Evolutionary conservation across 1,284 basidiomycete species (phyloP), one percentile per base, ranked within the genome.

Genomic region (Phellopilus nigrolimitatus): DNA sequence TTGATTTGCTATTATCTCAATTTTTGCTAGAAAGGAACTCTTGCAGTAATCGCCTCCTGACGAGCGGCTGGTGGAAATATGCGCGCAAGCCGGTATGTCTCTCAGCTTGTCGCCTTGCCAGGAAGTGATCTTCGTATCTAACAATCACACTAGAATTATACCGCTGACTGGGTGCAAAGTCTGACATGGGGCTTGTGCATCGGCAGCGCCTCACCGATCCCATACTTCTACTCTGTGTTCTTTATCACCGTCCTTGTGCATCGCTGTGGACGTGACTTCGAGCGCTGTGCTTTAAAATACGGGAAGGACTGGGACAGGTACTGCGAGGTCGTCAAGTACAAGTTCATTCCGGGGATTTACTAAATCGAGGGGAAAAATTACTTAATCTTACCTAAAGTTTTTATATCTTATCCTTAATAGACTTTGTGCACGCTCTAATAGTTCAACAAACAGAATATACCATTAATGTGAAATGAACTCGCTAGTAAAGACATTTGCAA

Each of bases 251-350:
- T 95, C 24, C 80, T 97, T 50, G 75, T 90, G 24, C 94, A 97
- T 64, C 82, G 94, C 40, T 90, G 87, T 61, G 80, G 84, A 4
- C 82, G 94, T 51, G 94, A 97, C 74, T 95, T 97, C 67, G 93
- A 94, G 66, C 78, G 92, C 77, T 98, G 95, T 68, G 84, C 84
- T 3, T 67, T 81, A 60, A 99, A 99, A 74, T 99, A 97, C 63
- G 92, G 92, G 38, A 91, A 95, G 61, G 94, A 95, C 66, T 97
- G 94, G 94, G 88, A 88, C 17, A 78, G 80, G 56, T 95, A 95
- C 68, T 94, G 91, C 69, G 70, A 76, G 43, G 70, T 91, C 55
- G 93, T 95, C 61, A 86, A 81, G 66, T 95, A 84, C 71, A 91
- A 88, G 67, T 97, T 94, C 65, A 91, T 97, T 55, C 91, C 91